phyloP scores from a whole-genome alignment of 768 basidiomycete genomes.

The Phaeotremella fagi region DNA sequence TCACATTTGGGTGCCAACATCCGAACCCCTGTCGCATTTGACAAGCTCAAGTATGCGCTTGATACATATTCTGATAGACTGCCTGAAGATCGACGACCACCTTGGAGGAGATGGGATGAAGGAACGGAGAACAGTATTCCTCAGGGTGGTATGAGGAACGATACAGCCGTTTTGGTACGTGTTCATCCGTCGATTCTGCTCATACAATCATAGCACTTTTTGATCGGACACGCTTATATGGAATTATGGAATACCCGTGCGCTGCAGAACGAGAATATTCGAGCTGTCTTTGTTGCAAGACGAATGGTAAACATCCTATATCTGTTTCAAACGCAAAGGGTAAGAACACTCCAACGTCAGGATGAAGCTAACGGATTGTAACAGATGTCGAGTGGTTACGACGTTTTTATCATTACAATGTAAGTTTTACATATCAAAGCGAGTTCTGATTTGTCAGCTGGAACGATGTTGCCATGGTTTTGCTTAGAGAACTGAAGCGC shows the following conservation, averaged over 20 bases:
- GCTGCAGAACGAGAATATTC: conserved; percentile 1
- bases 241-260: conserved; percentile 7
- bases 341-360: neutral
- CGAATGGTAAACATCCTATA: conserved; percentile 8
- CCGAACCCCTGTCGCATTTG: conserved; percentile 3
- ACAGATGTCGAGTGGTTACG: conserved; percentile 6
- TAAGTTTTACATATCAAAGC: neutral
- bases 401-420: conserved; percentile 12
- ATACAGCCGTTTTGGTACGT: conserved; percentile 12
- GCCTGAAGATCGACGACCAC: neutral
- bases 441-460: conserved; percentile 4
- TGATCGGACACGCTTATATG: conserved; percentile 13
- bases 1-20: neutral
- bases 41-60: neutral
- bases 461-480: conserved; percentile 17
- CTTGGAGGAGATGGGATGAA: conserved; percentile 14
- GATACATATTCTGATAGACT: conserved; percentile 3
- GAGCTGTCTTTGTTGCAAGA: conserved; percentile 9
- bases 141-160: neutral
- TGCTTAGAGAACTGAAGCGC: conserved; percentile 13
- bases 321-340: conserved; percentile 1
- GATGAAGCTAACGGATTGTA: neutral
- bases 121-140: neutral
- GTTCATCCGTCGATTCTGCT: neutral
- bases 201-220: conserved; percentile 8